These are phyloP conservation scores for Talaromyces sp. DNA, from an alignment of 2,329 filamentous ascomycete species.

Conservation along the genomic window DNA sequence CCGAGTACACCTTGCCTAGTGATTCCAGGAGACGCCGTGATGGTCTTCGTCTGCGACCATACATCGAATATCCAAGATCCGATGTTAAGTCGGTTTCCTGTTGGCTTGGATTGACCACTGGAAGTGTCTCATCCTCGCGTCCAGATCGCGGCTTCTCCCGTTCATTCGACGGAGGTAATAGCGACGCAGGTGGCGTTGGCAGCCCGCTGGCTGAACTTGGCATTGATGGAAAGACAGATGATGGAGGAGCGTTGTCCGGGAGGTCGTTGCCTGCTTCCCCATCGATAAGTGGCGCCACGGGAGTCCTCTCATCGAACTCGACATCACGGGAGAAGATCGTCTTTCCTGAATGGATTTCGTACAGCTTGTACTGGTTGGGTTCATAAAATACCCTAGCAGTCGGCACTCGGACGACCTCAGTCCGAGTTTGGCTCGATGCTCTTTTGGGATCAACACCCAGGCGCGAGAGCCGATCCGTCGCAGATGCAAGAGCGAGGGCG, in stretches of 20 bases:
- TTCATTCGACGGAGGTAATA: conserved; percentile 1
- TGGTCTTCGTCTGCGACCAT: conserved; percentile 3
- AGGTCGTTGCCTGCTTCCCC: conserved; percentile 5
- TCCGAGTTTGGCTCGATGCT: conserved; percentile 2
- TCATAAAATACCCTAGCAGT: conserved; percentile 3
- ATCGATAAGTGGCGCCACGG: conserved; percentile 2
- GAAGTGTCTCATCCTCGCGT: neutral
- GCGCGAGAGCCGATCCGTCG: conserved; percentile 1
- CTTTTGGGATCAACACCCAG: neutral
- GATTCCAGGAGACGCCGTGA: conserved; percentile 4
- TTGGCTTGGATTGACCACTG: conserved; percentile 2
- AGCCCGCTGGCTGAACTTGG: conserved; percentile 2
- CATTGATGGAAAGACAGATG: conserved; percentile 3
- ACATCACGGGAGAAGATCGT: conserved; percentile 3
- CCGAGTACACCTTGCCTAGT: conserved; percentile 2
- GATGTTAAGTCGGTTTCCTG: neutral
- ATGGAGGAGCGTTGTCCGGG: conserved; percentile 5
- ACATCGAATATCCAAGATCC: conserved; percentile 4
- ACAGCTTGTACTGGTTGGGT: conserved; percentile 4
- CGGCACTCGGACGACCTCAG: conserved; percentile 2
- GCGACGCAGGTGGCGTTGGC: conserved; percentile 2
- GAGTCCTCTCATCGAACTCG: conserved; percentile 3
- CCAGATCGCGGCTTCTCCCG: neutral
- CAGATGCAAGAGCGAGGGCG: conserved; percentile 1
- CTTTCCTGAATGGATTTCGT: conserved; percentile 2